A percentile compares a stretch with the other conserved stretches of the same genome.
phyloP scores from a whole-genome alignment of 257 asterid species.

The Solanum chmielewskii region DNA sequence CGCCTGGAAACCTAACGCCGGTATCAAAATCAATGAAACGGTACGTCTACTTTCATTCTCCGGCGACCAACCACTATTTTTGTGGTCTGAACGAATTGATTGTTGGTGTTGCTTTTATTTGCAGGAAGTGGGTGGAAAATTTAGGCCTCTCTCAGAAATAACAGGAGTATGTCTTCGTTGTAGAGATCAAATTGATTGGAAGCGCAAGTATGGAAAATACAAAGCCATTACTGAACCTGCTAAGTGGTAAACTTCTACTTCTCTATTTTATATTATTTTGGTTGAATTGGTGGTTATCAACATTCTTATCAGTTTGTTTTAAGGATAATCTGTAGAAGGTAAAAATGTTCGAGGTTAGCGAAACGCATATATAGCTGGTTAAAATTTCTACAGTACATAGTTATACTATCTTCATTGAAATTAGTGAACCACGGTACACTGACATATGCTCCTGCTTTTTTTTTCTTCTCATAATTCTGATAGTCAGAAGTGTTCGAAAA shows the following conservation, averaged over 20 bases:
- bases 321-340: background rate
- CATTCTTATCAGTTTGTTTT: background rate
- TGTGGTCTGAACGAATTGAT: background rate
- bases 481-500: conserved; percentile 88
- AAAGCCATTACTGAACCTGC: conserved; percentile 77
- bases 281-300: background rate
- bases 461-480: background rate
- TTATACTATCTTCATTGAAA: background rate
- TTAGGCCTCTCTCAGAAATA: conserved; percentile 64
- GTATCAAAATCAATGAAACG: conserved; percentile 64
- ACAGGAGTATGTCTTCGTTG: conserved; percentile 90
- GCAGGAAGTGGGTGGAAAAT: conserved; percentile 81
- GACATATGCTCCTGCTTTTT: background rate
- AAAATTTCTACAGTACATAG: background rate
- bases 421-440: background rate
- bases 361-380: background rate
- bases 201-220: conserved; percentile 81
- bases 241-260: conserved; percentile 41
- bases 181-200: conserved; percentile 90
- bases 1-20: conserved; percentile 81
- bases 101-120: background rate
- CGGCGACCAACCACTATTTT: background rate
- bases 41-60: conserved; percentile 14
- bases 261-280: background rate
- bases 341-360: background rate